Percentiles rank a stretch among this genome's conserved stretches.
Evolutionary conservation across 192 early-diverging fungal genomes (phyloP).

Genomic region (Linnemannia exigua): DNA sequence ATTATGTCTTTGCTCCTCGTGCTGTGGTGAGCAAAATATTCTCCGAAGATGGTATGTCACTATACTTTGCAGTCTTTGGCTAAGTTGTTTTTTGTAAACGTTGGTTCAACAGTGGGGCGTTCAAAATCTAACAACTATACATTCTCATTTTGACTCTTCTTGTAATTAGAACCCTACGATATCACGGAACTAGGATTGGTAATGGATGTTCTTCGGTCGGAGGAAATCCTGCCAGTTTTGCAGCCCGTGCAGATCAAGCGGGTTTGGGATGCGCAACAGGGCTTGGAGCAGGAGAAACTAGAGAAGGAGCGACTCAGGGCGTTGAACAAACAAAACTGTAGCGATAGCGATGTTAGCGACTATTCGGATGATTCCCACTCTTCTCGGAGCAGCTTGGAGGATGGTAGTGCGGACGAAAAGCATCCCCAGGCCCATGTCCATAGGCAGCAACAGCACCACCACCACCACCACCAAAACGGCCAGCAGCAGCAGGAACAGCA

Average conservation of each 20-base stretch:
- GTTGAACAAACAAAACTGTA: neutral
- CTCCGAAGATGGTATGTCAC: slow-evolving; percentile 16
- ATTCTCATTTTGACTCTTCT: neutral
- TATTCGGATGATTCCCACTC: neutral
- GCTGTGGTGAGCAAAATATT: slow-evolving; percentile 20
- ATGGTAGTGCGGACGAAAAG: neutral
- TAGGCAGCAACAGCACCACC: neutral
- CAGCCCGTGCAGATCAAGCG: slow-evolving; percentile 21
- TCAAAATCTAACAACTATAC: neutral
- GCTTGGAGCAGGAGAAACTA: neutral
- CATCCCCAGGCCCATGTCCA: slow-evolving; percentile 20
- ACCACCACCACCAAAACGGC: neutral
- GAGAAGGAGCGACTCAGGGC: neutral
- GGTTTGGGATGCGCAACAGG: slow-evolving; percentile 11
- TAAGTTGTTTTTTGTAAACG: neutral
- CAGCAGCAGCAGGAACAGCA: neutral
- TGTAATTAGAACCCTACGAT: slow-evolving; percentile 24
- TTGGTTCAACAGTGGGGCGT: neutral
- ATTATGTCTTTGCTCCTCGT: slow-evolving; percentile 47
- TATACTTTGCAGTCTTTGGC: neutral
- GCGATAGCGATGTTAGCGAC: slow-evolving; percentile 5
- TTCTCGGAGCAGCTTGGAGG: slow-evolving; percentile 3
- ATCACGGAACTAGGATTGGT: slow-evolving; percentile 21
- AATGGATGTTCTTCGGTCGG: slow-evolving; percentile 22
- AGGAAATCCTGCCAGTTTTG: slow-evolving; percentile 21